Evolutionary conservation across 2,329 filamentous ascomycete genomes (phyloP), one percentile per base, ranked within the genome.

Genomic region (Fusarium odoratissimum): DNA sequence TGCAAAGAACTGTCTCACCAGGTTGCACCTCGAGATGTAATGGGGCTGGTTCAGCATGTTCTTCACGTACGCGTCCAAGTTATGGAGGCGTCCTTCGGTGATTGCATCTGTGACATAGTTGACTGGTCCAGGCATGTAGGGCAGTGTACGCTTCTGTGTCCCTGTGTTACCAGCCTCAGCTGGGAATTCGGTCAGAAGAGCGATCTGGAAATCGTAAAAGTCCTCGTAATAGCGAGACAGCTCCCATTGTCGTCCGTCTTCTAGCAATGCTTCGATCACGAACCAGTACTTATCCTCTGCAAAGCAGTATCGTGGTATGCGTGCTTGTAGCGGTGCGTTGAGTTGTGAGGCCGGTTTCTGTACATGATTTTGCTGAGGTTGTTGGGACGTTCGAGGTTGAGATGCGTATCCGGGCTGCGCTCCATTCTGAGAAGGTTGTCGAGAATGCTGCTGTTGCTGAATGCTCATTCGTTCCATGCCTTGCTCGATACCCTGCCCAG

Each of bases 281-380:
- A 98, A 99, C 94, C 96, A 98, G 83, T 98, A 98, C 81, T 98
- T 98, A 76, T 98, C 95, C 79, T 98, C 95, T 67, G 95, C 94
- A 79, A 97, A 98, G 81, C 94, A 97, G 84, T 97, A 98, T 69
- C 94, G 89, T 21, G 95, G 95, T 76, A 98, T 97, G 58, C 91
- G 92, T 17, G 95, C 96, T 63, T 91, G 90, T 54, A 97, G 85
- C 0, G 96, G 95, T 5, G 95, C 92, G 73, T 91, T 90, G 12
- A 94, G 84, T 66, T 91, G 86, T 7, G 88, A 86, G 16, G 80
- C 80, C 11, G 86, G 82, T 78, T 84, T 85, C 25, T 76, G 61
- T n/a, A 74, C 68, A 38, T 76, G 76, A 33, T 76, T 75, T 76
- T 83, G 82, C 79, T 83, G 82, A 25, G 76, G 64, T 42, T 79